These are phyloP conservation scores for Comarum palustre DNA, from an alignment of 306 rosid genomes.

Conservation along the genomic window DNA sequence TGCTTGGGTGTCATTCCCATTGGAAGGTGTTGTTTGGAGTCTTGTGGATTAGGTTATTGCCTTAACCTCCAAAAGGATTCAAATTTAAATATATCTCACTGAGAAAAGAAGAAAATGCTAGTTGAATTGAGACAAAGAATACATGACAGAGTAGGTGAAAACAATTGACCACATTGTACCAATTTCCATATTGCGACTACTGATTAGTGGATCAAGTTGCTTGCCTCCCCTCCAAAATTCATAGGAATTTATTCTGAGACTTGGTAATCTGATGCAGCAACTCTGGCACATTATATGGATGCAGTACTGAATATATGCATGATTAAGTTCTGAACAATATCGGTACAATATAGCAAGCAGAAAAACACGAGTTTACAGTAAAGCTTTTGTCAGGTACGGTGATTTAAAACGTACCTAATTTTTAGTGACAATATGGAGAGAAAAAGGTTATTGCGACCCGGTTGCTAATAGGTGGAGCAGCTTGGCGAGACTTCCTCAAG, in stretches of 20 bases:
- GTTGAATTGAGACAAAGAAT: neutral
- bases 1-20: neutral
- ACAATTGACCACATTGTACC: neutral
- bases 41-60: slow-evolving; percentile 19
- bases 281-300: neutral
- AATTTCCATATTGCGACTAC: neutral
- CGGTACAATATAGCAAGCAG: neutral
- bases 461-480: neutral
- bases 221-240: neutral
- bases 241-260: neutral
- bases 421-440: no score
- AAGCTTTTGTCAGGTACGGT: neutral
- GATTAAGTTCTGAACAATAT: neutral
- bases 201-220: slow-evolving; percentile 3
- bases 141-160: slow-evolving; percentile 5
- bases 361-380: neutral
- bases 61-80: neutral
- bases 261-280: neutral
- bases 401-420: neutral
- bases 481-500: neutral
- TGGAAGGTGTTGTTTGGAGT: slow-evolving; percentile 12
- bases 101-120: neutral
- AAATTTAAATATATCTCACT: neutral
- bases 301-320: neutral
- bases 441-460: neutral